Conservation (phyloP, 768 basidiomycete species). For the Cubamyces sp. region DNA sequence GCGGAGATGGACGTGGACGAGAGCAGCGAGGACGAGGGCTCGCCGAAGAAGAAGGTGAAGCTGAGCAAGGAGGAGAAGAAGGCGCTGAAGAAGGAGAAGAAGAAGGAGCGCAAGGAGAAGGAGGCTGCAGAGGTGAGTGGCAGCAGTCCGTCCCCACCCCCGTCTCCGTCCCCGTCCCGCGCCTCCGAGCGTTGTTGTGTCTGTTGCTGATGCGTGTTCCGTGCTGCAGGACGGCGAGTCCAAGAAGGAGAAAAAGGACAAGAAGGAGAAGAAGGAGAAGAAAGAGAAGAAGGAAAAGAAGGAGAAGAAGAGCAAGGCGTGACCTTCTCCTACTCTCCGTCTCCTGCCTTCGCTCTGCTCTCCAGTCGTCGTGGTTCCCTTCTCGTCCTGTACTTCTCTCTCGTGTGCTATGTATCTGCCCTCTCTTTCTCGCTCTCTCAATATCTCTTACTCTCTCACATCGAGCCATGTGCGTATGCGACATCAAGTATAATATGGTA, state of each 20-base stretch:
- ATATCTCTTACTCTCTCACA: neutral
- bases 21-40: slow-evolving; percentile 61
- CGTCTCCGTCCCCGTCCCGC: too few relatives aligned
- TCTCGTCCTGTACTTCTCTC: slow-evolving; percentile 18
- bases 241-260: slow-evolving; percentile 44
- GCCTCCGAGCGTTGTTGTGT: neutral
- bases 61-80: slow-evolving; percentile 87
- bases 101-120: slow-evolving; percentile 58
- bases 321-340: slow-evolving; percentile 18
- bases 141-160: too few relatives aligned
- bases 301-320: slow-evolving; percentile 55
- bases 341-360: slow-evolving; percentile 5
- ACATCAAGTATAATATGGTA: slow-evolving; percentile 11
- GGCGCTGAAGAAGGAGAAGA: slow-evolving; percentile 77
- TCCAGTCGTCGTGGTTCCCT: slow-evolving; percentile 5
- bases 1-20: slow-evolving; percentile 54
- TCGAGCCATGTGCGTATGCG: slow-evolving; percentile 10
- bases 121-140: slow-evolving; percentile 48
- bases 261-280: slow-evolving; percentile 42
- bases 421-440: neutral
- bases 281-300: slow-evolving; percentile 60
- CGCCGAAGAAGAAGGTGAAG: slow-evolving; percentile 71
- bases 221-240: slow-evolving; percentile 36
- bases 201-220: slow-evolving; percentile 3
- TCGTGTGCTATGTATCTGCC: slow-evolving; percentile 24